Conservation (phyloP, 352 stramenopile species). For the Thalassiosira mediterranea region DNA sequence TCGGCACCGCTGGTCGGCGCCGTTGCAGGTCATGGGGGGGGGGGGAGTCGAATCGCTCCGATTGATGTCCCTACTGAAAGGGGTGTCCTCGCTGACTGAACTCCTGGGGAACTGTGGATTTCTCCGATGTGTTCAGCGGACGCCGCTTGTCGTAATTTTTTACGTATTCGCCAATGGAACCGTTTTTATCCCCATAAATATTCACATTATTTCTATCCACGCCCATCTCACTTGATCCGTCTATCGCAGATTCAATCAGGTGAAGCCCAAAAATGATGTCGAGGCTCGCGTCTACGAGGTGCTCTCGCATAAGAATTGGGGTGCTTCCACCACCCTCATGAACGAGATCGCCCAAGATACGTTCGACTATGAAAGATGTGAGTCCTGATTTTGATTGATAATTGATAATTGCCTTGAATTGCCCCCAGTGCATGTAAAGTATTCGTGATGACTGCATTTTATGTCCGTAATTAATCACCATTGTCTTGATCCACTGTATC, state of each 20-base stretch:
- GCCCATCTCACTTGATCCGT: too few relatives aligned
- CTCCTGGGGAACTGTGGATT: too few relatives aligned
- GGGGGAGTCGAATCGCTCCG: background rate
- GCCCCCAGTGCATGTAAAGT: too few relatives aligned
- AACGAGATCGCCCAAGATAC: conserved; percentile 98
- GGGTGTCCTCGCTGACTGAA: too few relatives aligned
- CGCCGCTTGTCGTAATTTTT: background rate
- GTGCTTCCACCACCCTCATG: conserved; percentile 95
- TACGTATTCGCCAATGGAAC: too few relatives aligned
- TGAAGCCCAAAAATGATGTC: conserved; percentile 82
- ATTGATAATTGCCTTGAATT: too few relatives aligned
- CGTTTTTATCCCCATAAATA: too few relatives aligned
- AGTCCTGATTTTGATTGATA: too few relatives aligned
- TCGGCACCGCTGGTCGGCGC: background rate
- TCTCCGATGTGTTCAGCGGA: conserved; percentile 3
- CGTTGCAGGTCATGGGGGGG: too few relatives aligned
- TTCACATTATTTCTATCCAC: too few relatives aligned
- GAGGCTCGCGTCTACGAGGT: conserved; percentile 89
- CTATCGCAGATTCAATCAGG: conserved; percentile 75
- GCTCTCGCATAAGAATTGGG: conserved; percentile 99
- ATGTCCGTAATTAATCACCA: background rate
- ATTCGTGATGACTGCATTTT: background rate
- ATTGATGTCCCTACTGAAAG: too few relatives aligned
- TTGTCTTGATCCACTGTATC: background rate
- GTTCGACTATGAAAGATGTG: conserved; percentile 89